These are phyloP conservation scores for Fusarium sp. DNA, from an alignment of 2,329 filamentous ascomycete species.

Conservation along the genomic window DNA sequence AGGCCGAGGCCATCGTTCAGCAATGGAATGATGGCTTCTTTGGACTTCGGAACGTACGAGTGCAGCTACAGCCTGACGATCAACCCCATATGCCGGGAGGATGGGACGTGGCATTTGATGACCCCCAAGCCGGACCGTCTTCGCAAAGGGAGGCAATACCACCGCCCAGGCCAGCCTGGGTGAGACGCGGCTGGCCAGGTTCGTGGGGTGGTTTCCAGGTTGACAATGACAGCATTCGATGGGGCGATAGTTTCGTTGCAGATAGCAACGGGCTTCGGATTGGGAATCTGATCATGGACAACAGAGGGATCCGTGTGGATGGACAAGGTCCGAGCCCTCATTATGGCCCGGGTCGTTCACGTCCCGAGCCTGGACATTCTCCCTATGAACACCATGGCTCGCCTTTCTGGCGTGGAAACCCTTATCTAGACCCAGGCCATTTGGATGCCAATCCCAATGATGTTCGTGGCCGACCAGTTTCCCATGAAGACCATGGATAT, in stretches of 20 bases:
- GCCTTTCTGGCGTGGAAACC: conserved; percentile 5
- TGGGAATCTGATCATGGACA: conserved; percentile 55
- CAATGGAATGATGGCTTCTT: conserved; percentile 70
- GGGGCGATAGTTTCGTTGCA: conserved; percentile 55
- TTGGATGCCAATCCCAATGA: conserved; percentile 13
- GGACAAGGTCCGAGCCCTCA: conserved; percentile 6
- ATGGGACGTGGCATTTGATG: conserved; percentile 40
- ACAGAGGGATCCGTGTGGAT: conserved; percentile 49
- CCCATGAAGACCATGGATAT: conserved; percentile 22
- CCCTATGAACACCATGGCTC: not conserved
- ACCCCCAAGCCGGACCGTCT: conserved; percentile 16
- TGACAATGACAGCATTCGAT: conserved; percentile 54
- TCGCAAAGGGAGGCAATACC: conserved; percentile 18
- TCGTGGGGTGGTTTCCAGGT: conserved; percentile 51
- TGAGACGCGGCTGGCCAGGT: not conserved
- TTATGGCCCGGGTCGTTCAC: not conserved
- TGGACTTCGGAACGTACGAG: conserved; percentile 56
- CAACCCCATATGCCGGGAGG: conserved; percentile 41
- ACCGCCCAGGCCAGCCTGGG: conserved; percentile 24
- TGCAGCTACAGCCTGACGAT: conserved; percentile 47
- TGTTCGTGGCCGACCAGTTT: conserved; percentile 20
- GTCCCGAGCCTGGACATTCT: conserved; percentile 2
- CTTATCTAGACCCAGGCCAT: conserved; percentile 3
- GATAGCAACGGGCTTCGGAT: conserved; percentile 58
- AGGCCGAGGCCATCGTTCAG: conserved; percentile 53